Conservation (phyloP, 768 basidiomycete species). For the Pleurotus sapidus region DNA sequence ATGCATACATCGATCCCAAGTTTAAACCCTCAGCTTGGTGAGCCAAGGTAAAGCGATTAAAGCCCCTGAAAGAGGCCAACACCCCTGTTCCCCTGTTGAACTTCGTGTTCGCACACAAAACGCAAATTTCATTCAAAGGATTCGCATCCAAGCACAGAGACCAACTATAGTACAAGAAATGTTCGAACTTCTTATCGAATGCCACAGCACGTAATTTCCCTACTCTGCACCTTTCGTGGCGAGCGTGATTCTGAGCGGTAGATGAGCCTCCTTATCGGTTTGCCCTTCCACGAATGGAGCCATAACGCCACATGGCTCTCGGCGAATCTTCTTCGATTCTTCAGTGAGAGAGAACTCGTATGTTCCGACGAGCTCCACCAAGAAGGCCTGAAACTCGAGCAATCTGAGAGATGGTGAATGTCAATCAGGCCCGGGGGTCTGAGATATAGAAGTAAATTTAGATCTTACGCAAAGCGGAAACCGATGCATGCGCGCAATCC, state of each 20-base stretch:
- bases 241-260: conserved; percentile 34
- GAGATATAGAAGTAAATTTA: background rate
- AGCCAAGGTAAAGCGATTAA: too few relatives aligned
- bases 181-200: too few relatives aligned
- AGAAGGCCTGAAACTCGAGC: conserved; percentile 54
- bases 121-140: too few relatives aligned
- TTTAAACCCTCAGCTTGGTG: too few relatives aligned
- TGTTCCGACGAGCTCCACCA: conserved; percentile 50
- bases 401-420: conserved; percentile 20
- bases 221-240: conserved; percentile 20
- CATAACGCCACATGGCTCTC: conserved; percentile 40
- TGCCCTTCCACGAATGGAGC: conserved; percentile 39
- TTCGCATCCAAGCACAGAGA: too few relatives aligned
- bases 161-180: too few relatives aligned
- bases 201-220: background rate
- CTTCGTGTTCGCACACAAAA: too few relatives aligned
- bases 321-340: conserved; percentile 30
- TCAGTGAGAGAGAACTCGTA: conserved; percentile 49
- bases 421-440: background rate
- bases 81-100: too few relatives aligned
- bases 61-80: too few relatives aligned
- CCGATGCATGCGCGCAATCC: conserved; percentile 23
- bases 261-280: conserved; percentile 35
- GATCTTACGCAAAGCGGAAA: conserved; percentile 24
- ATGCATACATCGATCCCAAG: too few relatives aligned